Percentiles rank a stretch among this genome's conserved stretches.
phyloP scores from a whole-genome alignment of 441 rosid genomes.

The Erysimum pusillum region DNA sequence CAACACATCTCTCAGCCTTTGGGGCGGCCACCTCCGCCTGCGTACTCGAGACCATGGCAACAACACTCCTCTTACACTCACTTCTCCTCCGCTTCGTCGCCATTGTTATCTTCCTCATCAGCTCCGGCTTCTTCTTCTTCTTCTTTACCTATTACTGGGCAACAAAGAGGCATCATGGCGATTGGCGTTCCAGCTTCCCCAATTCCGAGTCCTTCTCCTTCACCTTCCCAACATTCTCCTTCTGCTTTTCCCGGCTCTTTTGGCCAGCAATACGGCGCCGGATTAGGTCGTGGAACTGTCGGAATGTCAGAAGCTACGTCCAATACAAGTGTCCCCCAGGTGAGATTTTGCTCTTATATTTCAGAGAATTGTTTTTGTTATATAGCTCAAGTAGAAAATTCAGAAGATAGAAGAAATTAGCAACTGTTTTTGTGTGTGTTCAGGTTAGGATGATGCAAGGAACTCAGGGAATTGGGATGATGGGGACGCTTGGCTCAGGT shows the following conservation, averaged over 20 bases:
- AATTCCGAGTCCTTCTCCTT: slow-evolving; percentile 55
- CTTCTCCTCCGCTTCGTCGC: slow-evolving; percentile 56
- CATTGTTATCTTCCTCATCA: slow-evolving; percentile 51
- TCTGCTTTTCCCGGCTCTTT: slow-evolving; percentile 69
- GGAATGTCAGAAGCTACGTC: slow-evolving; percentile 60
- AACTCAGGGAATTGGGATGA: slow-evolving; percentile 70
- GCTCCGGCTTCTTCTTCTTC: slow-evolving; percentile 50
- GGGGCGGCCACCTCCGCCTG: slow-evolving; percentile 49
- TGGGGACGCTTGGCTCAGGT: slow-evolving; percentile 68
- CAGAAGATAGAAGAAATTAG: slow-evolving; percentile 4
- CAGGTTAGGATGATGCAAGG: slow-evolving; percentile 73
- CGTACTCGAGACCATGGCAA: slow-evolving; percentile 77
- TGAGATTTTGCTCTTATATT: slow-evolving; percentile 25
- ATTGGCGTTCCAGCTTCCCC: slow-evolving; percentile 72
- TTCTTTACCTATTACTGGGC: slow-evolving; percentile 43
- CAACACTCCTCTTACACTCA: slow-evolving; percentile 59
- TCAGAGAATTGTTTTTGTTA: slow-evolving; percentile 1
- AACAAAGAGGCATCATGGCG: slow-evolving; percentile 71
- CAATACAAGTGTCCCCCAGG: slow-evolving; percentile 62
- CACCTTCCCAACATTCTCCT: slow-evolving; percentile 60
- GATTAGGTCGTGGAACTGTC: slow-evolving; percentile 57
- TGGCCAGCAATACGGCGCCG: slow-evolving; percentile 70
- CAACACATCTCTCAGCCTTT: slow-evolving; percentile 42
- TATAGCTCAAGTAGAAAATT: slow-evolving; percentile 16
- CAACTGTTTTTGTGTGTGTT: slow-evolving; percentile 22